Base-by-base conservation (phyloP, 2,329 filamentous ascomycete species). In the Aquanectria penicillioides region DNA sequence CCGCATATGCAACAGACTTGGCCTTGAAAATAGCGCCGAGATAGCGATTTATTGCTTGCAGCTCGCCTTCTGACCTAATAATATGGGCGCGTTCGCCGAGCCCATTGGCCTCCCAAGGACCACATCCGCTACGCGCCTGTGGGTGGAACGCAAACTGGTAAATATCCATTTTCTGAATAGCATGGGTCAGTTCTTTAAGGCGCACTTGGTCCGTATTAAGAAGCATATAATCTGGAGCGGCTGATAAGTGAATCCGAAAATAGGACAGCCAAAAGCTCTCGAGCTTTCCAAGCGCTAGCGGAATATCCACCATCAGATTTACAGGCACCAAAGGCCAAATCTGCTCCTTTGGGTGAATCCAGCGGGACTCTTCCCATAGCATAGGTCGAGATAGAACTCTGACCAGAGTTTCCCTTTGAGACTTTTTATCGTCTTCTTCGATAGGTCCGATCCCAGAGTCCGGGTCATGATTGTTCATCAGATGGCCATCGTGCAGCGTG, bases 291-390 rank as follows among this genome's bases (percentile, higher is more conserved):
- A 52, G 12, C 2, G 18, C 11, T 2, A 52, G 5, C 11, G 49
- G 49, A 25, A 52, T 36, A n/a, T 36, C 28, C 7, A 43, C 7
- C 2, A 52, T 20, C 18, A 43, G 49, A 17, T 52, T 33, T n/a
- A 52, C 26, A 8, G 49, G 49, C 3, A 52, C 37, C 4, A n/a
- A 13, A 2, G 28, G 18, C 4, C 37, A 43, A 6, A 34, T 43
- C 2, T 34, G 18, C n/a, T n/a, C 20, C 0, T 17, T 28, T 8
- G 49, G 36, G 20, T 18, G 43, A 11, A 52, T 34, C 49, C 49
- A 52, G 12, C 37, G 49, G 11, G 18, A 15, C 25, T 52, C 37
- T 15, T 52, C 49, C 49, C 49, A 52, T 1, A 43, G 18, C 36
- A 52, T 52, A 20, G 49, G 49, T 2, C 49, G 37, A 7, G 49